Evolutionary conservation across 192 early-diverging fungal species (phyloP).

Genomic region (Backusella sp.): DNA sequence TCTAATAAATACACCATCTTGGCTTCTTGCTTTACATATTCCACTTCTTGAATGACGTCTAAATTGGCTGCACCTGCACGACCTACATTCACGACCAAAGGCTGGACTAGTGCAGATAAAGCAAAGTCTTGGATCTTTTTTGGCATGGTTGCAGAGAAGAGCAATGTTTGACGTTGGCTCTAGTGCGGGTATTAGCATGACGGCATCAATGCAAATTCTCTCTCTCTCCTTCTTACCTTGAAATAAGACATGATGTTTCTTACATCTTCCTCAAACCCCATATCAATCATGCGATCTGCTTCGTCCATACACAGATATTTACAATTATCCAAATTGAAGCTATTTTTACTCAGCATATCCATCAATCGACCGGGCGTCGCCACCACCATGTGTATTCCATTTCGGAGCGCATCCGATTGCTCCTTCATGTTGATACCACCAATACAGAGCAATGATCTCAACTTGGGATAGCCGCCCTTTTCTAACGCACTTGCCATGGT

Average conservation of each 20-base stretch:
- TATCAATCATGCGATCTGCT: conserved; percentile 98
- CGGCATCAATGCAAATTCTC: not conserved
- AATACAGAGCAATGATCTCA: conserved; percentile 85
- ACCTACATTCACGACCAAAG: conserved; percentile 95
- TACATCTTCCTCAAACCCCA: conserved; percentile 98
- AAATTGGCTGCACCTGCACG: conserved; percentile 94
- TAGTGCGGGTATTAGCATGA: conserved; percentile 17
- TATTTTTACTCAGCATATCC: conserved; percentile 87
- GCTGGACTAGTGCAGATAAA: conserved; percentile 79
- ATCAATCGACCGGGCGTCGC: conserved; percentile 94
- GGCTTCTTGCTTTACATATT: conserved; percentile 95
- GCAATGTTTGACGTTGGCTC: conserved; percentile 92
- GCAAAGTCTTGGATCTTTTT: conserved; percentile 99
- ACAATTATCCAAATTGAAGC: conserved; percentile 86
- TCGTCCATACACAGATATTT: conserved; percentile 95
- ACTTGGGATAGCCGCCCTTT: conserved; percentile 65
- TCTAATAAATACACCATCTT: conserved; percentile 94
- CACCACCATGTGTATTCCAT: conserved; percentile 91
- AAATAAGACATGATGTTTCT: conserved; percentile 95
- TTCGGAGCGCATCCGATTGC: conserved; percentile 67
- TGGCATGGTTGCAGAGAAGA: conserved; percentile 89
- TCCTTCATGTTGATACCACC: conserved; percentile 94
- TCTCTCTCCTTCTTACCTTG: conserved; percentile 41
- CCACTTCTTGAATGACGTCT: conserved; percentile 97
- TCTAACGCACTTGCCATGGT: conserved; percentile 60